These are phyloP conservation scores for Globisporangium abappressorium DNA, from an alignment of 352 stramenopile species.

Conservation along the genomic window DNA sequence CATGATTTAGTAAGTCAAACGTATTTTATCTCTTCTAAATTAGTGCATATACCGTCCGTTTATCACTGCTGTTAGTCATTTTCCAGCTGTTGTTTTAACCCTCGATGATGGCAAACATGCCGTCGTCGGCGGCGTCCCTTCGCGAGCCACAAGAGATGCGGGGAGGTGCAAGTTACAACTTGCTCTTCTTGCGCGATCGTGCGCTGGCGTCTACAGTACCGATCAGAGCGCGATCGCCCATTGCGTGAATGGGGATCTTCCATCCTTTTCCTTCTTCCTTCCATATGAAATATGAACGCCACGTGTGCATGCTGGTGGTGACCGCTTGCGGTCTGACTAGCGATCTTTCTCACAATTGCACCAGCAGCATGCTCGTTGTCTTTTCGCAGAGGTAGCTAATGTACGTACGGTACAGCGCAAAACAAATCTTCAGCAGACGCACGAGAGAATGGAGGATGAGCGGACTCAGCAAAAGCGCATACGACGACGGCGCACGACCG, in stretches of 20 bases:
- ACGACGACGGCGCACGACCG: constrained; percentile 2
- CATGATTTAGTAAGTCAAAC: not conserved
- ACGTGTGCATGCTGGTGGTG: not conserved
- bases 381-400: not conserved
- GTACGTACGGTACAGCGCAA: not conserved
- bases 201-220: constrained; percentile 12
- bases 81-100: not conserved
- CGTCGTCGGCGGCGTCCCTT: constrained; percentile 5
- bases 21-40: not conserved
- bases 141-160: not conserved
- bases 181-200: not conserved
- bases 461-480: not conserved
- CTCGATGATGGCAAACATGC: not conserved
- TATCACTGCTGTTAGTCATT: not conserved
- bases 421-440: constrained; percentile 3
- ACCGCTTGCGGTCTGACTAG: not conserved
- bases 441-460: not conserved
- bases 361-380: constrained; percentile 3
- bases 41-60: not conserved
- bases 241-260: constrained; percentile 2
- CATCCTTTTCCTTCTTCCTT: not conserved
- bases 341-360: constrained; percentile 1
- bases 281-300: not conserved
- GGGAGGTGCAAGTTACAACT: not conserved
- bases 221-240: not conserved